Percentiles rank a stretch among this genome's conserved stretches.
Conservation (phyloP, 192 early-diverging fungal genomes). For the Rhizophlyctis rosea region DNA sequence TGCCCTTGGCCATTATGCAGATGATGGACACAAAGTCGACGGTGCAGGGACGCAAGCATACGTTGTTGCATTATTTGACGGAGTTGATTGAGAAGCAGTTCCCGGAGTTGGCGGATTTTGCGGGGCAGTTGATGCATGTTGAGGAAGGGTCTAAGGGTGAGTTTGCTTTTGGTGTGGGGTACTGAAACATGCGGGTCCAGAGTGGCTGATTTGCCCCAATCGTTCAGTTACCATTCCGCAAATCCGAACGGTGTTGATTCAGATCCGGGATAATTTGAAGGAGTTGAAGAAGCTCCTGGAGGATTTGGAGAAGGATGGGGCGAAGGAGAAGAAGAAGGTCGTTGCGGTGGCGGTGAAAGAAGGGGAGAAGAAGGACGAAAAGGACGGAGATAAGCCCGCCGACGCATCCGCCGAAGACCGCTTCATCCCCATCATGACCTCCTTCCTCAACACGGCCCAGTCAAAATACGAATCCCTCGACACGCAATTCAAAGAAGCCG, state of each 20-base stretch:
- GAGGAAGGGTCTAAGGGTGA: constrained; percentile 49
- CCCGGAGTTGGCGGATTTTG: constrained; percentile 37
- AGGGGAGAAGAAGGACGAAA: too few species aligned
- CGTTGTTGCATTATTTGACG: constrained; percentile 46
- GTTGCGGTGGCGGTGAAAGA: constrained; percentile 4
- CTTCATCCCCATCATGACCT: constrained; percentile 28
- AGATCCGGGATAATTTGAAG: constrained; percentile 38
- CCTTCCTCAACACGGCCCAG: constrained; percentile 32
- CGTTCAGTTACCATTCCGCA: constrained; percentile 39
- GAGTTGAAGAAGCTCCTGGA: constrained; percentile 34
- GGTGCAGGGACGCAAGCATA: constrained; percentile 39
- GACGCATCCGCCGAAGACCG: constrained; percentile 3
- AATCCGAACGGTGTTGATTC: constrained; percentile 33
- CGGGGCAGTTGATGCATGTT: constrained; percentile 36
- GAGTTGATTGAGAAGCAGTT: constrained; percentile 46
- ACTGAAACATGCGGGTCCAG: too few species aligned
- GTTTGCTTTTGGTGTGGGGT: neutral
- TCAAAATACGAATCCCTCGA: constrained; percentile 29
- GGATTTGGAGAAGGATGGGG: constrained; percentile 28
- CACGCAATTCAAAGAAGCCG: constrained; percentile 33
- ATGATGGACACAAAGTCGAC: constrained; percentile 47
- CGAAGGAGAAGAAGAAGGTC: constrained; percentile 6
- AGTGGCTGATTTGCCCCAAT: neutral
- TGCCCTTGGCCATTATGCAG: too few species aligned
- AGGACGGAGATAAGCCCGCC: constrained; percentile 15